phyloP scores from a whole-genome alignment of 2,329 filamentous ascomycete species.

The Cladosporium sp. region DNA sequence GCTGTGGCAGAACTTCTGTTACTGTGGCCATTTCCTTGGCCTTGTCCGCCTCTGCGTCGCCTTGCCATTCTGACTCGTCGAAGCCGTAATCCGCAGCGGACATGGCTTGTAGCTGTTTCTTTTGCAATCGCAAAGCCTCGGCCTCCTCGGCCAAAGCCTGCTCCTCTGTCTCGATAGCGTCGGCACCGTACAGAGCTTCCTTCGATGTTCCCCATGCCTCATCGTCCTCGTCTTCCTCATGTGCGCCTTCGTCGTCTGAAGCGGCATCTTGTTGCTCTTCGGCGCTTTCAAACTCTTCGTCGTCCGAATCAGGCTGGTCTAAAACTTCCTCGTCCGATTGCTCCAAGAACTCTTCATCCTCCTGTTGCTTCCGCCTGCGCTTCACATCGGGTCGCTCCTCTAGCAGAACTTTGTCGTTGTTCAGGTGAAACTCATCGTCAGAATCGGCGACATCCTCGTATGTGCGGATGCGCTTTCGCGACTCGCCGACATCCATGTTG shows the following conservation, averaged over 20 bases:
- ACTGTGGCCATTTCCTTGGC: slow-evolving; percentile 47
- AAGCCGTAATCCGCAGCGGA: slow-evolving; percentile 89
- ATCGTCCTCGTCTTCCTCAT: slow-evolving; percentile 47
- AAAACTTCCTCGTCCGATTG: slow-evolving; percentile 61
- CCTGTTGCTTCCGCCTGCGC: slow-evolving; percentile 64
- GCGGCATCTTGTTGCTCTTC: slow-evolving; percentile 29
- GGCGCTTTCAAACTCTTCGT: slow-evolving; percentile 26
- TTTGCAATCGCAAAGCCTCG: slow-evolving; percentile 81
- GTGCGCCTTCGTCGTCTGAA: slow-evolving; percentile 25
- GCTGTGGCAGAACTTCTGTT: slow-evolving; percentile 78
- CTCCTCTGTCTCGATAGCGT: slow-evolving; percentile 65
- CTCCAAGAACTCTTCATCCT: slow-evolving; percentile 61
- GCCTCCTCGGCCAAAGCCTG: slow-evolving; percentile 86
- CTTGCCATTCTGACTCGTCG: slow-evolving; percentile 81
- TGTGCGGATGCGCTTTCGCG: slow-evolving; percentile 56
- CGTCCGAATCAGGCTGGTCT: slow-evolving; percentile 31
- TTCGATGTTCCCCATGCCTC: slow-evolving; percentile 82
- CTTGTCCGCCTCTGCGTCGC: slow-evolving; percentile 42
- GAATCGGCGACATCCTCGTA: slow-evolving; percentile 88
- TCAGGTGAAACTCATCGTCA: slow-evolving; percentile 87
- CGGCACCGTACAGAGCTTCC: slow-evolving; percentile 90
- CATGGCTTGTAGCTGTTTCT: slow-evolving; percentile 88
- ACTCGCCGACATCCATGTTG: slow-evolving; percentile 21
- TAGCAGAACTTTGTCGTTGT: slow-evolving; percentile 79
- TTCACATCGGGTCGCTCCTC: slow-evolving; percentile 78